Evolutionary conservation across 2,329 filamentous ascomycete genomes (phyloP).

Genomic region (Penicillium freii): DNA sequence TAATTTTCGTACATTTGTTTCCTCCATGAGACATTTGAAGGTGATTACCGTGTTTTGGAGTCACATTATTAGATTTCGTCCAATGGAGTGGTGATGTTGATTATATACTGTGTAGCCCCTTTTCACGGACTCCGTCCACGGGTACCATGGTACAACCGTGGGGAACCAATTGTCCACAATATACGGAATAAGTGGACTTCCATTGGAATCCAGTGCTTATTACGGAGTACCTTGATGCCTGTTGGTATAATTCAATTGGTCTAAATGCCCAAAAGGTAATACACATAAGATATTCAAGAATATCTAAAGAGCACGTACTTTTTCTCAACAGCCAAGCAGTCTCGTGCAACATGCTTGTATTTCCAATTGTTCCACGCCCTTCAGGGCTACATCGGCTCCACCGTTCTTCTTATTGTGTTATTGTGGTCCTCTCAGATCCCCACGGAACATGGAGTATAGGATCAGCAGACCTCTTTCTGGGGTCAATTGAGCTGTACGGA

Average conservation of each 20-base stretch:
- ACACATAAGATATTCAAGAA: too few species aligned
- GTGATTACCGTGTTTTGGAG: not conserved
- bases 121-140: not conserved
- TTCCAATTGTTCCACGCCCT: not conserved
- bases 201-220: not conserved
- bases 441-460: not conserved
- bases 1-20: constrained; percentile 5
- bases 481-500: not conserved
- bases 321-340: too few species aligned
- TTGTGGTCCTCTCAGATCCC: not conserved
- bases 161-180: not conserved
- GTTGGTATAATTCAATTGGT: not conserved
- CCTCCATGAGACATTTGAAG: not conserved
- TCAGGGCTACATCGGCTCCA: not conserved
- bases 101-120: not conserved
- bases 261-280: not conserved
- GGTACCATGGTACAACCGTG: not conserved
- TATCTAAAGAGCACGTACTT: too few species aligned
- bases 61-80: not conserved
- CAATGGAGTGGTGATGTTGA: not conserved
- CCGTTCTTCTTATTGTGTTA: not conserved
- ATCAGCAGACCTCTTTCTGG: not conserved
- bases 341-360: not conserved
- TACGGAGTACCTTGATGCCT: too few species aligned
- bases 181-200: not conserved